These are phyloP conservation scores for Symmetrospora coprosmae DNA, from an alignment of 768 basidiomycete species.

Conservation along the genomic window DNA sequence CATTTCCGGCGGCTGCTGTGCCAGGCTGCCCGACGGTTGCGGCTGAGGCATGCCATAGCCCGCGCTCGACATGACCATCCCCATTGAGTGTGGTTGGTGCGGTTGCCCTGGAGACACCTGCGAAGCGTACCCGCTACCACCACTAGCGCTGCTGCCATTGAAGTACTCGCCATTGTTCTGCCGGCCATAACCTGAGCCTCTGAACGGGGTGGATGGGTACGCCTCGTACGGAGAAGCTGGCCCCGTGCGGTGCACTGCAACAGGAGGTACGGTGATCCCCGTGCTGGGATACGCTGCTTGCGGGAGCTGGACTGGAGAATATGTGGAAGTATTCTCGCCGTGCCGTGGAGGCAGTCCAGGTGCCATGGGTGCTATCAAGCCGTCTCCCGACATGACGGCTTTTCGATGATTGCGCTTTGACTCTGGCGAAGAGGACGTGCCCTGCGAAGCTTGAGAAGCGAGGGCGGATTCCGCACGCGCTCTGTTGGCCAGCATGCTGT, in stretches of 20 bases:
- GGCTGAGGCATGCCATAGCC: no score
- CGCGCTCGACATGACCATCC: no score
- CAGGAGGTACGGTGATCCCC: not conserved
- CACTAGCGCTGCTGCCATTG: no score
- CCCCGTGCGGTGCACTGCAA: conserved; percentile 15
- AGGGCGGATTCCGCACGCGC: not conserved
- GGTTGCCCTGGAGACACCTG: no score
- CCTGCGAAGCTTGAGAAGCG: not conserved
- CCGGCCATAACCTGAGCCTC: not conserved
- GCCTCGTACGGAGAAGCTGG: conserved; percentile 21
- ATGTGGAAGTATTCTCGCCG: not conserved
- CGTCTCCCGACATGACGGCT: conserved; percentile 16
- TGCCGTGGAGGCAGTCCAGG: no score
- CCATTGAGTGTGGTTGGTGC: no score
- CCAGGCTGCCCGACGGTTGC: no score
- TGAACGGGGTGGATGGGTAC: conserved; percentile 1
- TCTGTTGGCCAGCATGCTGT: conserved; percentile 14
- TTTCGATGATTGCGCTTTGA: conserved; percentile 7
- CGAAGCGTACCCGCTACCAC: no score
- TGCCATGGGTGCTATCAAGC: not conserved
- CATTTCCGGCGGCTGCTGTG: no score
- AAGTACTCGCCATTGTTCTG: not conserved
- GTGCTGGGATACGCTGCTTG: not conserved
- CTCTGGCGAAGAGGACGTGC: no score
- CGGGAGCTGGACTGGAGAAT: not conserved